Base-by-base conservation (phyloP, 2,329 filamentous ascomycete species). In the Colletotrichum sp. region DNA sequence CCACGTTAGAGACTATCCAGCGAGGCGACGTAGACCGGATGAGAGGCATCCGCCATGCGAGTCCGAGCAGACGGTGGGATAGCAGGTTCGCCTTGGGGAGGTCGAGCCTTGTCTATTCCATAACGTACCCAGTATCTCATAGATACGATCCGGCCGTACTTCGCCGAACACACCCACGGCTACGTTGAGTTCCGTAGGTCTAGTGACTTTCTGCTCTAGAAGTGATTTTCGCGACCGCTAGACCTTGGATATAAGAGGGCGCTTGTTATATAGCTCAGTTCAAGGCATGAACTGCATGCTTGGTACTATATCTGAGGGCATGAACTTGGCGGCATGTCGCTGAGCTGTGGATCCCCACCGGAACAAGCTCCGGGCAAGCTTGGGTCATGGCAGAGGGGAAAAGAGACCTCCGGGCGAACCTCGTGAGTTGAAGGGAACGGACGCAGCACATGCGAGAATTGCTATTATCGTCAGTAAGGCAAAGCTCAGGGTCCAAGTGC, bases 351-450 rank as follows among this genome's bases (percentile, higher is more conserved):
- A 19, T 22, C 59, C 34, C 19, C 63, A 60, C n/a, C 74, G 74
- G 74, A 74, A 34, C 36, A 68, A 32, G 64, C 70, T 75, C 73
- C 70, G 57, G 64, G 13, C 25, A 39, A 34, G 44, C 55, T 60
- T 36, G 22, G 52, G 68, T 36, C 60, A 32, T 30, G 19, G 32
- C 22, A n/a, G 64, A 39, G 22, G 63, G 44, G 16, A 25, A 48
- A 28, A 27, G n/a, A 32, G 57, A 64, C 66, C 15, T 32, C 32
- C 44, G 32, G 63, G n/a, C 8, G 28, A 27, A 72, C 30, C 57
- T 32, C 25, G 25, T 27, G 30, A 63, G 55, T 57, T 68, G 19
- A n/a, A 16, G 34, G 59, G 55, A 34, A 61, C 60, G 27, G 68
- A 36, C 28, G 25, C 11, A 60, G 13, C 36, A 48, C 27, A 34